Base-by-base conservation (phyloP, 192 early-diverging fungal species). In the Oehlia diaphana region DNA sequence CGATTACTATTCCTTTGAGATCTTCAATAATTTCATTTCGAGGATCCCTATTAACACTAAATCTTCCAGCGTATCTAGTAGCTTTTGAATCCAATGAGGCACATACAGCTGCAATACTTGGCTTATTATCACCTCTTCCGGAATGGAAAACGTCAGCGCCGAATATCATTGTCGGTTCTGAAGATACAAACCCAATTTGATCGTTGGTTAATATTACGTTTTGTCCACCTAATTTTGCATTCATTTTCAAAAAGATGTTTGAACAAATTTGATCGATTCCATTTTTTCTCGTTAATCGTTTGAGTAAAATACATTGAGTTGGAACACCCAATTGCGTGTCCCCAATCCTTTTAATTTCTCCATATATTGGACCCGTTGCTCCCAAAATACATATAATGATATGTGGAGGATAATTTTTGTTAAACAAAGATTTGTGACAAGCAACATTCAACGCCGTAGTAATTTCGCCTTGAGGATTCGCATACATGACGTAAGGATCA, bases 121-220 rank as follows among this genome's bases (percentile, higher is more conserved):
- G 70, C 58, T 9, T 53, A 21, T 69, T 10, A 3, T 64, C 76
- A 79, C 93, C 94, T 37, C 93, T 92, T 31, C 85, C 88, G 16
- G 95, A 91, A 80, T 98, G 96, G 7, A 92, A 95, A 23, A 98
- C 93, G 84, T 98, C 96, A 19, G 94, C 96, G 23, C 97, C 97
- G 68, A 98, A 84, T 65, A 98, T 79, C 74, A 97, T 91, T 9
- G 94, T 44, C 10, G 94, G 93, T 14, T 84, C 79, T 69, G 87
- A 71, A 28, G 86, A 84, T 61, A 95, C 81, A 82, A 96, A 92
- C 4, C 89, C 87, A 23, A 94, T 82, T 76, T 93, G 84, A 13
- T 79, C 65, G 13, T 82, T 80, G 0, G 70, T 79, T 33, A 98
- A 84, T 63, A 84, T 86, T 33, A 89, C 86, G 87, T 97, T 97